Conservation (phyloP, 2,329 filamentous ascomycete genomes). For the Epichloe sylvatica region DNA sequence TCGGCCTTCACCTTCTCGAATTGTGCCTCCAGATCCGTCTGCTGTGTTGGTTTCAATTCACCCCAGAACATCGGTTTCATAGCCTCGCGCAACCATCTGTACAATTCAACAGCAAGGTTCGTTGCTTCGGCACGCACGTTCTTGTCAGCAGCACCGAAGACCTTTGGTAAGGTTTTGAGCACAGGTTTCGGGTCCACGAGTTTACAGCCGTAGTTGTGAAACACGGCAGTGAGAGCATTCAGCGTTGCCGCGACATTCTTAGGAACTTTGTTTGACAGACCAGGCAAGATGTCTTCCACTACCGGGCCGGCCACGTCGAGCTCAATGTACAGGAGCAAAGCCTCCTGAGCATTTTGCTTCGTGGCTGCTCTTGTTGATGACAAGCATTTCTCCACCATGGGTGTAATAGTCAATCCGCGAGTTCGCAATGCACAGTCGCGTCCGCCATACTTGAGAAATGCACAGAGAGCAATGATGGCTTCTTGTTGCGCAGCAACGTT, state of each 20-base stretch:
- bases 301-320: slow-evolving; percentile 74
- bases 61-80: slow-evolving; percentile 98
- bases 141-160: slow-evolving; percentile 93
- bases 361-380: slow-evolving; percentile 76
- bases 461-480: slow-evolving; percentile 72
- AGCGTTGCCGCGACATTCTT: slow-evolving; percentile 67
- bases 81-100: slow-evolving; percentile 90
- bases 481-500: slow-evolving; percentile 97
- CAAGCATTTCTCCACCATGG: slow-evolving; percentile 84
- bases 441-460: slow-evolving; percentile 85
- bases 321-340: slow-evolving; percentile 77
- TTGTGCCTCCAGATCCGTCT: slow-evolving; percentile 80
- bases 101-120: slow-evolving; percentile 82
- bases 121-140: slow-evolving; percentile 92
- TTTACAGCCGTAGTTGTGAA: slow-evolving; percentile 90
- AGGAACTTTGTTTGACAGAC: slow-evolving; percentile 74
- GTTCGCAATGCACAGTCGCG: slow-evolving; percentile 66
- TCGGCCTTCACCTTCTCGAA: slow-evolving; percentile 92
- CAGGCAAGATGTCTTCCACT: slow-evolving; percentile 77
- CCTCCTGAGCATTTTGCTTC: slow-evolving; percentile 76
- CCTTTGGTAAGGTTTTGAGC: slow-evolving; percentile 75
- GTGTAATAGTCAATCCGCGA: slow-evolving; percentile 56
- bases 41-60: slow-evolving; percentile 89
- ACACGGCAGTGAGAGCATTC: slow-evolving; percentile 65
- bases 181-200: slow-evolving; percentile 85